Evolutionary conservation across 176 grass and related monocot genomes (phyloP), one percentile per base, ranked within the genome.

Genomic region (Guadua angustifolia): DNA sequence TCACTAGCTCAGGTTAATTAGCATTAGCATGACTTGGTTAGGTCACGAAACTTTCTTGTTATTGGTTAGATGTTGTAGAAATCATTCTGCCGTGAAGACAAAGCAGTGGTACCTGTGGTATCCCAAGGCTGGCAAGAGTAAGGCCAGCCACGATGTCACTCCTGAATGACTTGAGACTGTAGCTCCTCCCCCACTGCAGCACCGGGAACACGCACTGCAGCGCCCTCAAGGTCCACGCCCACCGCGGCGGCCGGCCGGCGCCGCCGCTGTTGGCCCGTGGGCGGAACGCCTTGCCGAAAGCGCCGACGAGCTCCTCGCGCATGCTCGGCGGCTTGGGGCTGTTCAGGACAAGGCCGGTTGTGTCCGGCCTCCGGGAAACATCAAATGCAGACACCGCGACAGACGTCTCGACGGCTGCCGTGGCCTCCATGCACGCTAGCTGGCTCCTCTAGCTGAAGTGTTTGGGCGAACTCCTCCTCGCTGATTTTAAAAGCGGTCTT

Each of bases 61-160:
- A 4, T 67, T 25, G 10, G 22, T 33, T 59, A 9, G 16, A 12
- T 74, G 21, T 21, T 66, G 57, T 2, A 65, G 81, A 83, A 46
- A 49, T 69, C 62, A 77, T 26, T 14, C 9, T 71, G 33, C 12
- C 6, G 24, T 59, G 18, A 50, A 58, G 58, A 66, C 47, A 42
- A 78, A 25, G 53, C 73, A 44, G 7, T 62, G 50, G 0, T 81
- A 95, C 92, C 93, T 98, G 95, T 15, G 95, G 95, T 57, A 98
- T 98, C 19, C 92, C 95, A 66, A 98, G 89, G 87, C 95, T 98
- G 11, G 95, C 95, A 82, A 98, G 95, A 53, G 95, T 98, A 0
- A 98, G 86, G 44, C 95, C 92, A 63, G 92, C 95, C 92, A 95
- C 93, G 36, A 98, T 32, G 68, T 98, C 95, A 77, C 92, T 93